A percentile compares a stretch with the other conserved stretches of the same genome.
Conservation (phyloP, 352 stramenopile species). For the Nothophytophthora sp. region DNA sequence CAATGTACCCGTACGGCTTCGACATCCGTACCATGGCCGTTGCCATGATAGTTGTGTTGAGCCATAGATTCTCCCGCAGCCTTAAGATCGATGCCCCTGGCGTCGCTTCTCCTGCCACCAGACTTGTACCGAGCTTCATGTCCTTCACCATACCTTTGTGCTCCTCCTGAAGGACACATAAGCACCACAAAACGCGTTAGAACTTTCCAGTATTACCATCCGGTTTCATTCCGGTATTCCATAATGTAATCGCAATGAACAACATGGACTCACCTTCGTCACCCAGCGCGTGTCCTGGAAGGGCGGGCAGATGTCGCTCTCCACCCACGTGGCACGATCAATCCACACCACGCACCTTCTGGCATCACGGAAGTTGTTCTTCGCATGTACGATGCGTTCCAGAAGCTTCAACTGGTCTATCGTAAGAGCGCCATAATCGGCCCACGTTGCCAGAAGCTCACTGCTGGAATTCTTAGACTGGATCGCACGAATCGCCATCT, state of each 20-base stretch:
- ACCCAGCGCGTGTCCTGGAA: background rate
- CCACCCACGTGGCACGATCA: background rate
- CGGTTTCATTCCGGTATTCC: background rate
- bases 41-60: background rate
- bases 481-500: too few relatives aligned
- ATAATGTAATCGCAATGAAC: background rate
- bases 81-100: background rate
- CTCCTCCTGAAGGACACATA: background rate
- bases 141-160: background rate
- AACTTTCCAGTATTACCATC: background rate
- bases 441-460: background rate
- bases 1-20: background rate
- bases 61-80: background rate
- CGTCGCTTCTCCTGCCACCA: background rate
- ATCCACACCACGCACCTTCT: background rate
- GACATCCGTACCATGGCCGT: background rate
- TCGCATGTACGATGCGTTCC: background rate
- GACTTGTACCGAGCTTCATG: background rate
- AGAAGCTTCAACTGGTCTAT: background rate
- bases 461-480: background rate
- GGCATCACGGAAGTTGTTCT: background rate
- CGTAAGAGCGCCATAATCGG: background rate
- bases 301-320: background rate
- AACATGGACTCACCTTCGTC: background rate
- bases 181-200: too few relatives aligned